Evolutionary conservation across 2,329 filamentous ascomycete genomes (phyloP), one percentile per base, ranked within the genome.

Genomic region (Blastomyces percursus): DNA sequence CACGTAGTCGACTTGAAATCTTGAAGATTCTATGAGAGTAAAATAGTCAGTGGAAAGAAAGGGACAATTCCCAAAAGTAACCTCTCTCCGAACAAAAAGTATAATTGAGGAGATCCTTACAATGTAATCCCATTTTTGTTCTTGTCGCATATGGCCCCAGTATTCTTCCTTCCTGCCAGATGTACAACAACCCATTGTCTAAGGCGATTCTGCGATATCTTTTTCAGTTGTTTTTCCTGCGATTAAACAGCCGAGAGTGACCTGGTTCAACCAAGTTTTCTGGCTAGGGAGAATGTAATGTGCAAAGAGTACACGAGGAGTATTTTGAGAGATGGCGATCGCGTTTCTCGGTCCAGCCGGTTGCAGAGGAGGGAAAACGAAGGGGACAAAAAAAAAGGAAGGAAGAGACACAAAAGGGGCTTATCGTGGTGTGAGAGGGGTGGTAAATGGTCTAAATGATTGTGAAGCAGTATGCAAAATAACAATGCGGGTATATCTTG

Each of bases 71-170:
- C 27, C 27, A 16, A 14, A 19, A 11, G 32, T 35, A 35, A 11
- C 32, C 32, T 2, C 1, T 12, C 9, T 8, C 35, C 35, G 1
- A 50, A 24, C 21, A 12, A 50, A 14, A 50, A 16, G n/a, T 2
- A 50, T n/a, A 21, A 14, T 35, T 30, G 27, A 30, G 7, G 7
- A 16, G 19, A 6, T 4, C 77, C 87, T 72, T 78, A 91, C 89
- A 73, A 97, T 92, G 74, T 92, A 96, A 71, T 92, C 90, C 93
- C 93, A 97, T 81, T 91, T 89, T 78, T 94, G 90, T 76, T 96
- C 93, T 64, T 89, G 86, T 66, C 84, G 82, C 66, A 93, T 82
- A 66, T 87, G 81, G 67, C 80, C 82, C 72, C 80, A 74, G 72
- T 88, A 88, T 65, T 77, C 75, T 24, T 66, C 63, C 63, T 80